Conservation (phyloP, 2,329 filamentous ascomycete species). For the Ciborinia camelliae region DNA sequence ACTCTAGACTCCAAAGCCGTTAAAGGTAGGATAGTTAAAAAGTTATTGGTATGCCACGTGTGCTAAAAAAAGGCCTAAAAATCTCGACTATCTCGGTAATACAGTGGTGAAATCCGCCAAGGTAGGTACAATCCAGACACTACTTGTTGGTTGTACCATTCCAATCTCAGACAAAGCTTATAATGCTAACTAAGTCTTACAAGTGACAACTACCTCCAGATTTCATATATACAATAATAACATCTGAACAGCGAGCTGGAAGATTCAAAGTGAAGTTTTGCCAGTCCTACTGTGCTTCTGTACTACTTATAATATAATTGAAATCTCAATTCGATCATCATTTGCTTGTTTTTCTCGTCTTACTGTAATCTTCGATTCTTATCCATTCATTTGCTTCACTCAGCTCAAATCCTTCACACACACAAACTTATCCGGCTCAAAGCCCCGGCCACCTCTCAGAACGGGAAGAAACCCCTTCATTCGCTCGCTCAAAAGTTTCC, state of each 20-base stretch:
- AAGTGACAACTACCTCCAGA: too few relatives aligned
- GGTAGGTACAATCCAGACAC: background rate
- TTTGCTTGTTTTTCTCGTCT: background rate
- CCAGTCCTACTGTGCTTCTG: too few relatives aligned
- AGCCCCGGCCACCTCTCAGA: background rate
- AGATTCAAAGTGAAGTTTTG: too few relatives aligned
- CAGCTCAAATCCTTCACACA: slow-evolving; percentile 2
- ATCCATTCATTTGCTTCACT: slow-evolving; percentile 7
- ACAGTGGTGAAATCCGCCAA: background rate
- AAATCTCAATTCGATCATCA: background rate
- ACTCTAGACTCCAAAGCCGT: too few relatives aligned
- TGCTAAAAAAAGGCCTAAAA: background rate
- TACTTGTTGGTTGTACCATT: too few relatives aligned
- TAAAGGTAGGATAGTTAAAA: background rate
- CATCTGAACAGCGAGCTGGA: too few relatives aligned
- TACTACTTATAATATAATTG: background rate
- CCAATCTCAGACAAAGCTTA: too few relatives aligned
- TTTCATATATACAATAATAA: too few relatives aligned
- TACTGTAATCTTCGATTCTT: background rate
- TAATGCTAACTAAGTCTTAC: too few relatives aligned
- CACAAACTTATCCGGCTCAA: slow-evolving; percentile 9
- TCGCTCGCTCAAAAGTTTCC: slow-evolving; percentile 7
- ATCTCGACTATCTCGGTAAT: background rate
- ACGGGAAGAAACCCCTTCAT: slow-evolving; percentile 12
- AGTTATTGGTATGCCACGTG: background rate